Evolutionary conservation across 2,329 filamentous ascomycete species (phyloP), one percentile per base, ranked within the genome.

Genomic region (Elsinoe batatas): DNA sequence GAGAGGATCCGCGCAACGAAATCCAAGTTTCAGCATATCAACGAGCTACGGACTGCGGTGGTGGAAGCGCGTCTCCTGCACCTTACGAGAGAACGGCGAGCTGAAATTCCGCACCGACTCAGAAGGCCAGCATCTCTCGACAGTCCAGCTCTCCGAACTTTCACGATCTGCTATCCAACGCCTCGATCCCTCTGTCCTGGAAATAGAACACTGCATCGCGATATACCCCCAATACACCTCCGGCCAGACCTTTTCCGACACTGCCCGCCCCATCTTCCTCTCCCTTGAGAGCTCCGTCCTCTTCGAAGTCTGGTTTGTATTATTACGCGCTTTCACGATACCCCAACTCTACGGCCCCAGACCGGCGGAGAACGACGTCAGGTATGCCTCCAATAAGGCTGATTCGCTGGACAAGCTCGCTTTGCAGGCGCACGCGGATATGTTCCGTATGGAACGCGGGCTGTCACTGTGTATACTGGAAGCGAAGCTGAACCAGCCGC

Each of bases 251-350:
- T 80, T 85, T 15, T 64, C 58, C 20, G 85, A 86, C 5, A 80
- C 91, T 26, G 84, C 89, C 58, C 83, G 88, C n/a, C 91, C 93
- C 0, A 84, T 97, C 35, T 96, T 95, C 67, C 76, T 98, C 33
- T 87, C 88, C 3, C 72, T 96, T 43, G 91, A 97, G 62, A 91
- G 82, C 22, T 81, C 91, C 40, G 83, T 95, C 5, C 76, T 95
- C n/a, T 95, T 94, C 64, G 93, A 98, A 68, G 93, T 96, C 11
- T 98, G 93, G 93, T 91, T 95, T 64, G 91, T 95, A 5, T 75
- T 98, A 8, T 71, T 98, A 30, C 82, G 91, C 59, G 90, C 91
- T 0, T 96, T 96, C 68, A 89, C 91, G 0, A 84, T 95, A 44
- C 91, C 93, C 0, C 90, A 96, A 63, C 77, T 97, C 11, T 97